These are phyloP conservation scores for Inga oerstediana DNA, from an alignment of 306 rosid species.

Conservation along the genomic window DNA sequence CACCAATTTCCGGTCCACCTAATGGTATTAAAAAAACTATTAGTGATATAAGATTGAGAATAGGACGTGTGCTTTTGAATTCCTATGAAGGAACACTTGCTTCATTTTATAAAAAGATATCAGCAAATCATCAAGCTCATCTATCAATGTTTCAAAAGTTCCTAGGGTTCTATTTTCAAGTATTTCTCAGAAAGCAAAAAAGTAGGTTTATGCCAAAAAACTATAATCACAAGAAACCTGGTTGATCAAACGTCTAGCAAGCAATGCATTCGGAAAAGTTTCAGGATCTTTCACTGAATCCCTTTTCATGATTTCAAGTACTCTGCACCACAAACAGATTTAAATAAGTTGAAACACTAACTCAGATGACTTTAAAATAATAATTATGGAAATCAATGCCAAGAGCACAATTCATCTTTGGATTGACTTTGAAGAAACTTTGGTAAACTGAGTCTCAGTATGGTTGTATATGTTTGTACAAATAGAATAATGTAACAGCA, in stretches of 20 bases:
- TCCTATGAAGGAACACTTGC: background rate
- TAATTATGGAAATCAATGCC: constrained; percentile 6
- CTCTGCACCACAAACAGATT: constrained; percentile 60
- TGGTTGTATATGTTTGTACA: background rate
- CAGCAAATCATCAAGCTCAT: constrained; percentile 22
- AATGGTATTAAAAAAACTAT: constrained; percentile 17
- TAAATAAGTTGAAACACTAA: constrained; percentile 22
- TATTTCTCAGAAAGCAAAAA: constrained; percentile 13
- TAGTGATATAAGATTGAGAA: constrained; percentile 21
- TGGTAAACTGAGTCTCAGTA: background rate
- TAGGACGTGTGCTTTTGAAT: background rate
- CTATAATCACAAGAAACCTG: constrained; percentile 58
- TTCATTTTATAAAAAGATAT: constrained; percentile 7
- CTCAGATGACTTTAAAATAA: background rate
- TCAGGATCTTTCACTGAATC: constrained; percentile 82
- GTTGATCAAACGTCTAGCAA: constrained; percentile 70
- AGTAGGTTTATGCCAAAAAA: background rate
- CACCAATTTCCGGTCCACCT: constrained; percentile 97
- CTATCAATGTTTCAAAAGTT: constrained; percentile 3
- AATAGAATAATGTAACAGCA: background rate
- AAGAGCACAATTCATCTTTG: constrained; percentile 7
- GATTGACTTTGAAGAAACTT: background rate
- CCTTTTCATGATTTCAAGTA: constrained; percentile 74
- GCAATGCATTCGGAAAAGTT: constrained; percentile 63
- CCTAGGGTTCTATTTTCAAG: constrained; percentile 11